A percentile compares a stretch with the other conserved stretches of the same genome.
Evolutionary conservation across 139 green algal genomes (phyloP).

Genomic region (Chlamydomonas asymmetrica): DNA sequence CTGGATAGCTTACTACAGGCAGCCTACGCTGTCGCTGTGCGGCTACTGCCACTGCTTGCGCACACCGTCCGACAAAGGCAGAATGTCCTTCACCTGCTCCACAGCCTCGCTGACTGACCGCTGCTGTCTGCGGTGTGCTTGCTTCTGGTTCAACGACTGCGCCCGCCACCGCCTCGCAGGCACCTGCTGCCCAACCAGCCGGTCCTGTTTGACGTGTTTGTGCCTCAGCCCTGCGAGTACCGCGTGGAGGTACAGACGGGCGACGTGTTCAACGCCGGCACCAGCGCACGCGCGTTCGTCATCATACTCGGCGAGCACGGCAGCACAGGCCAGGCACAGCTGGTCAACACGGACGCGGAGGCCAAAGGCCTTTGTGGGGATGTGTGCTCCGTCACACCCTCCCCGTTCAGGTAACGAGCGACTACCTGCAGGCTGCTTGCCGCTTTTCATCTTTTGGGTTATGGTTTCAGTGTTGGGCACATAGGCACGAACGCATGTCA

Average conservation of each 20-base stretch:
- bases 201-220: conserved; percentile 5
- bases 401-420: background rate
- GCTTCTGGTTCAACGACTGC: background rate
- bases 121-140: background rate
- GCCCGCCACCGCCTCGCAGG: too few relatives aligned
- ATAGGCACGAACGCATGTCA: too few relatives aligned
- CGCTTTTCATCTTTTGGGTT: too few relatives aligned
- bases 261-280: conserved; percentile 55
- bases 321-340: conserved; percentile 22
- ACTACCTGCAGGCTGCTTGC: too few relatives aligned
- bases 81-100: too few relatives aligned
- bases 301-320: conserved; percentile 52
- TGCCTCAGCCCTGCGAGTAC: conserved; percentile 40
- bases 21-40: too few relatives aligned
- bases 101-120: too few relatives aligned
- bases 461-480: too few relatives aligned
- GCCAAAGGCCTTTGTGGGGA: conserved; percentile 4
- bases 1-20: too few relatives aligned
- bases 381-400: background rate
- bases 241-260: conserved; percentile 51
- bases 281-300: conserved; percentile 54
- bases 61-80: too few relatives aligned
- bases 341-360: background rate
- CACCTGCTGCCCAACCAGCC: conserved; percentile 10
- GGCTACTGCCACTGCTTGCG: too few relatives aligned